Percentiles rank a stretch among this genome's conserved stretches.
Evolutionary conservation across 2,329 filamentous ascomycete genomes (phyloP).

Genomic region (Scedosporium aurantiacum): DNA sequence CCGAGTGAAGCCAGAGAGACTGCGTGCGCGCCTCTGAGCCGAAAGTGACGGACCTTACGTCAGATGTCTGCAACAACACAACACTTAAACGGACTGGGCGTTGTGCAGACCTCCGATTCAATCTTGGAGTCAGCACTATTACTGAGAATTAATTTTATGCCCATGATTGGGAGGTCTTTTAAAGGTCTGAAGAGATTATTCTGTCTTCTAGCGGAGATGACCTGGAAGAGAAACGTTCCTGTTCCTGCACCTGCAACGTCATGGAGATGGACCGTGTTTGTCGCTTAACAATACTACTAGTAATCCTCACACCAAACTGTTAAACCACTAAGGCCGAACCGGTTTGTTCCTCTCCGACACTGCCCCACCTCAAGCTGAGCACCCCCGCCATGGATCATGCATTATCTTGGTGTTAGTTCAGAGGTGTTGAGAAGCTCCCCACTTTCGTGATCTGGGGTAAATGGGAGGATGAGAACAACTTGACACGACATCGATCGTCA

Average conservation of each 20-base stretch:
- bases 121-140: no score
- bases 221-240: no score
- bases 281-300: background rate
- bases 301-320: background rate
- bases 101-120: background rate
- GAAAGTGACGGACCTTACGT: background rate
- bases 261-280: background rate
- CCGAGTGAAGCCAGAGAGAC: background rate
- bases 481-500: background rate
- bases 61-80: background rate
- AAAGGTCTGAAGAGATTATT: no score
- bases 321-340: background rate
- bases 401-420: no score
- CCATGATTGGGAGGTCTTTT: no score
- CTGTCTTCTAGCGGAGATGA: no score
- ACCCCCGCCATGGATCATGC: background rate
- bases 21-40: no score
- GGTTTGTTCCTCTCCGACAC: background rate
- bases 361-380: background rate
- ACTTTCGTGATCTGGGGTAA: background rate
- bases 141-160: no score
- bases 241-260: background rate
- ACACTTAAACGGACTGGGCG: background rate
- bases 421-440: background rate
- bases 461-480: background rate